These are phyloP conservation scores for Silene uniflora DNA, from an alignment of 148 eudicot genomes.

Conservation along the genomic window DNA sequence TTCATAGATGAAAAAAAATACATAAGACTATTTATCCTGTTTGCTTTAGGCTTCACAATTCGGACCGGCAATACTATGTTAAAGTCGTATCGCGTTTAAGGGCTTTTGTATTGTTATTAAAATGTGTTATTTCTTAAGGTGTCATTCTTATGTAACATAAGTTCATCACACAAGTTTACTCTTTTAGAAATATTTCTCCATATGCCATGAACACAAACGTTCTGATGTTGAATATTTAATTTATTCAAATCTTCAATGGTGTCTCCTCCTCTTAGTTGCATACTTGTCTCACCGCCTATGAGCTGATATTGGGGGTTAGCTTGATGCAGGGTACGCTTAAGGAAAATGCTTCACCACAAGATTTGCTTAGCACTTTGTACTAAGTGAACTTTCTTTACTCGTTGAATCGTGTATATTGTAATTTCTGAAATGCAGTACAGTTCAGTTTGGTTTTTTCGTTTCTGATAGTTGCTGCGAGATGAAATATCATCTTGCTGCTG, in stretches of 20 bases:
- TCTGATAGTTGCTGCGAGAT: too few relatives aligned
- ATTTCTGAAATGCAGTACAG: too few relatives aligned
- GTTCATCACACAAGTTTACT: background rate
- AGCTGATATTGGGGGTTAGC: background rate
- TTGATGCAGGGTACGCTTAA: conserved; percentile 68
- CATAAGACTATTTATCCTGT: background rate
- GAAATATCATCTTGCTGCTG: too few relatives aligned
- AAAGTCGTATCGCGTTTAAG: background rate
- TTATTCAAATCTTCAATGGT: background rate
- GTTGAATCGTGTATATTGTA: too few relatives aligned
- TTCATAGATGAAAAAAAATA: background rate
- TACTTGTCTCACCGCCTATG: background rate
- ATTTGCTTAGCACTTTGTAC: too few relatives aligned
- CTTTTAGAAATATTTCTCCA: background rate
- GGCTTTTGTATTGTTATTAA: too few relatives aligned
- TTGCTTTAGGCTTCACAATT: background rate
- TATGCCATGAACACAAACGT: background rate
- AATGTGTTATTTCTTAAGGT: background rate
- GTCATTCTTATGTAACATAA: background rate
- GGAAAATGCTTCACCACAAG: conserved; percentile 66
- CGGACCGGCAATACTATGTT: background rate
- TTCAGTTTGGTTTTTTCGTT: too few relatives aligned
- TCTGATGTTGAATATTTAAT: background rate
- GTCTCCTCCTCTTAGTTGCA: conserved; percentile 1
- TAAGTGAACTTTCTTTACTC: conserved; percentile 78